These are phyloP conservation scores for Coemansia sp. DNA, from an alignment of 192 early-diverging fungal species.

Conservation along the genomic window DNA sequence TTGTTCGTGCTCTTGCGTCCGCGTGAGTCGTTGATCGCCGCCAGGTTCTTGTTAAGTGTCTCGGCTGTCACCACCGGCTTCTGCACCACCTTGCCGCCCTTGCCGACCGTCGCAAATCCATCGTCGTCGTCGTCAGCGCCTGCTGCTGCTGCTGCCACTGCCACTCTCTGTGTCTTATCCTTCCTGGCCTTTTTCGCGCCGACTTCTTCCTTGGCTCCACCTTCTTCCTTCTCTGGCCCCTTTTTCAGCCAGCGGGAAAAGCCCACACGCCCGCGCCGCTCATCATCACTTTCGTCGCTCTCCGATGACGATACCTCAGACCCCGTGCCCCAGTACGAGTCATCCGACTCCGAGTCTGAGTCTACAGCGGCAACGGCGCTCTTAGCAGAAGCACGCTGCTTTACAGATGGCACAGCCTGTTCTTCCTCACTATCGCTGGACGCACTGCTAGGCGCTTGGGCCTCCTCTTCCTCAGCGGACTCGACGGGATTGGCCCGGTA, in stretches of 20 bases:
- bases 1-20: slow-evolving; percentile 97
- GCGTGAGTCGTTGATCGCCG: slow-evolving; percentile 74
- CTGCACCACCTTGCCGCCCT: slow-evolving; percentile 63
- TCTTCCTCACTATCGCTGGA: slow-evolving; percentile 27
- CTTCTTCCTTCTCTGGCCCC: slow-evolving; percentile 29
- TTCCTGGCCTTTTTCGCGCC: slow-evolving; percentile 39
- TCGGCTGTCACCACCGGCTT: slow-evolving; percentile 63
- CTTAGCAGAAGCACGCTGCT: not conserved
- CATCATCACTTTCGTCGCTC: slow-evolving; percentile 19
- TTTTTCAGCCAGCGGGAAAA: slow-evolving; percentile 54
- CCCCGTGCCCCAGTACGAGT: slow-evolving; percentile 23
- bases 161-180: slow-evolving; percentile 34
- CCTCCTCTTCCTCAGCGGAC: slow-evolving; percentile 37
- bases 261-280: slow-evolving; percentile 23
- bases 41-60: slow-evolving; percentile 81
- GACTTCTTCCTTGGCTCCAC: slow-evolving; percentile 17
- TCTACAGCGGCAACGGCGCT: not conserved
- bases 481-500: slow-evolving; percentile 56
- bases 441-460: not conserved
- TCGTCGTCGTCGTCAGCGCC: slow-evolving; percentile 60
- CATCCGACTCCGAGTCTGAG: slow-evolving; percentile 24
- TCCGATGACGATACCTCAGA: slow-evolving; percentile 33
- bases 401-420: slow-evolving; percentile 17
- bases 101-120: slow-evolving; percentile 69
- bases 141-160: slow-evolving; percentile 12